Evolutionary conservation across 192 early-diverging fungal species (phyloP).

Genomic region (Linnemannia zychae): DNA sequence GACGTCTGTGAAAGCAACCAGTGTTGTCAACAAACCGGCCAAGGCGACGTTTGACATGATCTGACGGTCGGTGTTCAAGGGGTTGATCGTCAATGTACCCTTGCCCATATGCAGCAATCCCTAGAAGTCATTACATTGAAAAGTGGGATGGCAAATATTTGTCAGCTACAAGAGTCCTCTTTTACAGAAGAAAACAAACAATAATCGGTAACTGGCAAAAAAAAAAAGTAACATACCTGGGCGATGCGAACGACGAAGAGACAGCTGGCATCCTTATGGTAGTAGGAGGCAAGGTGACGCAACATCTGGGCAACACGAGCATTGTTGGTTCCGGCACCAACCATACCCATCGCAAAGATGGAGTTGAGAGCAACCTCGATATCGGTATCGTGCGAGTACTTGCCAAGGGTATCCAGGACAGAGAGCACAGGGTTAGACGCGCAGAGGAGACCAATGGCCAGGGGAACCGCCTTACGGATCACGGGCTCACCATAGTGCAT

Average conservation of each 20-base stretch:
- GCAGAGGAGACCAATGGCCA: conserved; percentile 95
- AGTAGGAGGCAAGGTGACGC: conserved; percentile 95
- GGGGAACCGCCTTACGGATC: conserved; percentile 93
- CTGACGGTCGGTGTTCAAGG: conserved; percentile 92
- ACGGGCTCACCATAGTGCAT: conserved; percentile 99
- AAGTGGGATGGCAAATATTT: too few relatives aligned
- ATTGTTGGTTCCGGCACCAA: conserved; percentile 99
- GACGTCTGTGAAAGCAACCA: conserved; percentile 92
- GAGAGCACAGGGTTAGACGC: conserved; percentile 95
- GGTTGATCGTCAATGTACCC: conserved; percentile 97
- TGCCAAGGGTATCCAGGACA: conserved; percentile 95
- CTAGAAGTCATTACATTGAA: conserved; percentile 43
- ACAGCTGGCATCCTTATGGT: conserved; percentile 93
- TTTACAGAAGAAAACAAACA: not conserved
- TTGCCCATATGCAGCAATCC: conserved; percentile 97
- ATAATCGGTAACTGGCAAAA: not conserved
- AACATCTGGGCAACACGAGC: conserved; percentile 98
- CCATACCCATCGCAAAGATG: conserved; percentile 98
- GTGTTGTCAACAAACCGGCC: conserved; percentile 88
- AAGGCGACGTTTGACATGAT: conserved; percentile 93
- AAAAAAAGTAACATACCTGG: conserved; percentile 61
- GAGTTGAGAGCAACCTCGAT: conserved; percentile 94
- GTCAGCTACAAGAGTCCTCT: not conserved
- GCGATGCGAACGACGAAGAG: conserved; percentile 90
- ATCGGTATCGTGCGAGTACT: conserved; percentile 99